Evolutionary conservation across 495 filamentous ascomycete species (phyloP), one percentile per base, ranked within the genome.

Genomic region (Podospora pseudocomata): DNA sequence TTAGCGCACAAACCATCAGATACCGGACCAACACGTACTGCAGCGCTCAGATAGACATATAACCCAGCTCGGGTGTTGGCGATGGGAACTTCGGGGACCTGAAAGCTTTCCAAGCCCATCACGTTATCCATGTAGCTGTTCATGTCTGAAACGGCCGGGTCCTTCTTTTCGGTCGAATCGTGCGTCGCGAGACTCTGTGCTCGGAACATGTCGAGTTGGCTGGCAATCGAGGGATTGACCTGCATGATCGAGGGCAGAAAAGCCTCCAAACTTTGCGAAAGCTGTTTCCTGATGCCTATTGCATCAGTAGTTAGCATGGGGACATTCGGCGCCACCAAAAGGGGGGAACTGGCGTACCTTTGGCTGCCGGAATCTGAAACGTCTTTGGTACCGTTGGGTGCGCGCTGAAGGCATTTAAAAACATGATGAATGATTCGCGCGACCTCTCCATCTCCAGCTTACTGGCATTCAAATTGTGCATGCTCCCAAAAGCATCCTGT

Each of bases 31-130:
- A 13, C n/a, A 76, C 84, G 75, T 81, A 97, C 91, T 80, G 91
- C 84, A 60, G 93, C 88, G 76, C 92, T 93, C 34, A 99, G 81
- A 76, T 94, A 97, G n/a, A 97, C 84, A 77, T 94, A 98, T 70
- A 98, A 81, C 59, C 92, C 92, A 63, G 93, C 94, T 80, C 94
- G 86, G n/a, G 93, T 90, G 75, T 92, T 91, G 13, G 90, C 79
- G 5, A 84, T 80, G 1, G 90, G 89, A 4, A 90, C 78, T 70
- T 93, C 90, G 28, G 88, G 81, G 2, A 95, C 76, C 74, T 73
- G 85, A 74, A 78, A 81, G 72, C 73, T 89, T 74, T 84, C 83
- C 44, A 85, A 67, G n/a, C 76, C 80, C 68, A 86, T 80, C 59
- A 86, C 79, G 55, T 82, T 81, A 60, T 85, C 82, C 74, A 86